A percentile compares a stretch with the other conserved stretches of the same genome.
Evolutionary conservation across 306 rosid genomes (phyloP).

Genomic region (Sicyos edulis): DNA sequence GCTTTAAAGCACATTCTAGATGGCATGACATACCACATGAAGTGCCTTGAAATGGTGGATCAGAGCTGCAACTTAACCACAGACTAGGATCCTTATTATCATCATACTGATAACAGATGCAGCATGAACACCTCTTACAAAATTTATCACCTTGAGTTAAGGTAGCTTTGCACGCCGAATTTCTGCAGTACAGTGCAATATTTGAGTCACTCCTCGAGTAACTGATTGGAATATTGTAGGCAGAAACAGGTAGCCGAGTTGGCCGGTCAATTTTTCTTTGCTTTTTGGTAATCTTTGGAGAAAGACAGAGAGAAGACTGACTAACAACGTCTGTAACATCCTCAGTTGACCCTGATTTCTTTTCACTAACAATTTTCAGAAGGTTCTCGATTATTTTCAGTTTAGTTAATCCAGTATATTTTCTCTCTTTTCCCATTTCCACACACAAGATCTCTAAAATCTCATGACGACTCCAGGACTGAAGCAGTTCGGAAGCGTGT

Average conservation of each 20-base stretch:
- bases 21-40: conserved; percentile 98
- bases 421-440: conserved; percentile 99
- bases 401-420: conserved; percentile 93
- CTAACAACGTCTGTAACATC: conserved; percentile 36
- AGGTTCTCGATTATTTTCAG: conserved; percentile 88
- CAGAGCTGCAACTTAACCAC: conserved; percentile 88
- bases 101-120: conserved; percentile 80
- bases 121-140: conserved; percentile 94
- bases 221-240: conserved; percentile 32
- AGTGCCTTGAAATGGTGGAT: conserved; percentile 63
- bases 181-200: conserved; percentile 55
- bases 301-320: conserved; percentile 41
- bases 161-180: conserved; percentile 91
- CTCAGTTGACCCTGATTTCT: conserved; percentile 55
- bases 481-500: conserved; percentile 76
- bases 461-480: conserved; percentile 96
- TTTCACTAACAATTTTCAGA: conserved; percentile 84
- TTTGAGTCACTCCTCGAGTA: conserved; percentile 34
- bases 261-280: conserved; percentile 85
- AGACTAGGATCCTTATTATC: conserved; percentile 98
- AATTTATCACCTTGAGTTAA: conserved; percentile 49
- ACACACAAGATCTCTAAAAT: conserved; percentile 87
- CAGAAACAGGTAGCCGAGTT: conserved; percentile 47
- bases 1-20: conserved; percentile 89
- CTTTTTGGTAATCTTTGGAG: conserved; percentile 69